Evolutionary conservation across 192 early-diverging fungal species (phyloP).

Genomic region (Podochytrium sp.): DNA sequence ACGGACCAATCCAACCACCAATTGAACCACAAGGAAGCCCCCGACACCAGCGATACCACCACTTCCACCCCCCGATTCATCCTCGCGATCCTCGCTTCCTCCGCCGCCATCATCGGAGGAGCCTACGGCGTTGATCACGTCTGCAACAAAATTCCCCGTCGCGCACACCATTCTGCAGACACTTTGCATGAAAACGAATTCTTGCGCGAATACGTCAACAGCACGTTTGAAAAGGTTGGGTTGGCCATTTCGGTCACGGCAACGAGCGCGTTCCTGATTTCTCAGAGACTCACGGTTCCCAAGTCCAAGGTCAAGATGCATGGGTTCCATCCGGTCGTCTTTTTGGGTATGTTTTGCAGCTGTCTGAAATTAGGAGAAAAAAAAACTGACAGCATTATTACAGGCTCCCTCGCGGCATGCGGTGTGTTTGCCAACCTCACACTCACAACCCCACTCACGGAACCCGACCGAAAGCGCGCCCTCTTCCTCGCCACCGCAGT

Average conservation of each 20-base stretch:
- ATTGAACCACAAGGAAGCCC: background rate
- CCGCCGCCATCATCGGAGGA: background rate
- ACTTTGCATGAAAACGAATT: background rate
- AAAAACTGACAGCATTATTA: background rate
- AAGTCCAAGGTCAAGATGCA: background rate
- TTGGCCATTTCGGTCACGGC: background rate
- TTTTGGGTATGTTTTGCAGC: background rate
- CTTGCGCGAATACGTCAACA: slow-evolving; percentile 1
- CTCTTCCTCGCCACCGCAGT: slow-evolving; percentile 1
- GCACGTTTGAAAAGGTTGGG: background rate
- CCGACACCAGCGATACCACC: background rate
- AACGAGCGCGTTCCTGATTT: background rate
- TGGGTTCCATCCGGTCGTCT: background rate
- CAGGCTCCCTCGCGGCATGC: background rate
- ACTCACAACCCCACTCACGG: background rate
- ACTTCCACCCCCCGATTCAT: background rate
- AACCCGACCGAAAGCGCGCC: background rate
- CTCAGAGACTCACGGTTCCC: background rate
- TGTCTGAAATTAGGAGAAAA: background rate
- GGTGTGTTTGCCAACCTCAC: background rate
- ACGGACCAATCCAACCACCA: background rate
- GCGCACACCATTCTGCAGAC: background rate
- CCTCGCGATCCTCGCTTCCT: background rate
- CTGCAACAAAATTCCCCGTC: background rate
- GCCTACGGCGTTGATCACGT: background rate